These are phyloP conservation scores for Colletotrichum horii DNA, from an alignment of 2,329 filamentous ascomycete genomes.

Conservation along the genomic window DNA sequence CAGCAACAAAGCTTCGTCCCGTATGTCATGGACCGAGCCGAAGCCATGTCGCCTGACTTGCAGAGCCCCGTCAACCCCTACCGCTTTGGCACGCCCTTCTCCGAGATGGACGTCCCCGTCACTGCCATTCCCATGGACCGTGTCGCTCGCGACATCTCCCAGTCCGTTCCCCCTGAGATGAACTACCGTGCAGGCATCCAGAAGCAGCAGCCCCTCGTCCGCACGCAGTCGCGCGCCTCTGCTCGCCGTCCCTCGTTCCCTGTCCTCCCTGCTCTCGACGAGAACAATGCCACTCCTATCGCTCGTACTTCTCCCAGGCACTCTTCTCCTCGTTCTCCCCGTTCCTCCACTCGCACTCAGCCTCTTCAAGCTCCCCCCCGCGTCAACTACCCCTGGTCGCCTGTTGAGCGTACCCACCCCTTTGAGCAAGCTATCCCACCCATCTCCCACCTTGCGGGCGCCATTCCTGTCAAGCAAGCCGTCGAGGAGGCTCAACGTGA, in stretches of 20 bases:
- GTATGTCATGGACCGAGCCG: conserved; percentile 57
- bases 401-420: conserved; percentile 44
- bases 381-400: conserved; percentile 61
- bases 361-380: conserved; percentile 59
- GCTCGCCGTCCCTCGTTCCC: conserved; percentile 71
- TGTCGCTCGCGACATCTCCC: conserved; percentile 78
- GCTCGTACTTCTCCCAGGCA: conserved; percentile 37
- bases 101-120: conserved; percentile 87
- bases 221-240: conserved; percentile 61
- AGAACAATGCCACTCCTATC: conserved; percentile 58
- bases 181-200: conserved; percentile 63
- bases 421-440: conserved; percentile 53
- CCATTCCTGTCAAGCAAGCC: conserved; percentile 25
- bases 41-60: conserved; percentile 59
- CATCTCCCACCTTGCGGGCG: conserved; percentile 15
- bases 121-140: conserved; percentile 75
- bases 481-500: conserved; percentile 39
- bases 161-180: conserved; percentile 96
- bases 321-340: conserved; percentile 38
- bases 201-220: conserved; percentile 39
- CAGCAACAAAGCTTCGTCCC: conserved; percentile 44
- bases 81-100: conserved; percentile 85
- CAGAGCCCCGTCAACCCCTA: conserved; percentile 68
- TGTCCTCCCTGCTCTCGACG: conserved; percentile 72
- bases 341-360: conserved; percentile 28